Conservation (phyloP, 306 rosid genomes). For the Canavalia gladiata region DNA sequence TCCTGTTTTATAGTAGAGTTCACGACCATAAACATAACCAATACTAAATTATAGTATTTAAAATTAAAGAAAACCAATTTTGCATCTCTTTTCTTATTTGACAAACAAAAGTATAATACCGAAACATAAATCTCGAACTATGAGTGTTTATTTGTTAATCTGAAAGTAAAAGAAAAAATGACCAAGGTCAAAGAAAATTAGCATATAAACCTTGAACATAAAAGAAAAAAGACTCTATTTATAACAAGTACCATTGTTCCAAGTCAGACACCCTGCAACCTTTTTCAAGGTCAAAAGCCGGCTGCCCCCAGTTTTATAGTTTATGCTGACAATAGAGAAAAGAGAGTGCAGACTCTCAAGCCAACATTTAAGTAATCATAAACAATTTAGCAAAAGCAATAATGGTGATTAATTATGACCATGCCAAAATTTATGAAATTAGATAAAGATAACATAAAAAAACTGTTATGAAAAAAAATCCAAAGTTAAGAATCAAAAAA, state of each 20-base stretch:
- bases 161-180: not conserved
- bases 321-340: constrained; percentile 23
- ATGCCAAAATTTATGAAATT: constrained; percentile 10
- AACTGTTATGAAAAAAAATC: not conserved
- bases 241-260: not conserved
- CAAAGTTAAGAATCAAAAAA: constrained; percentile 3
- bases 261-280: constrained; percentile 13
- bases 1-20: not conserved
- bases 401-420: constrained; percentile 23
- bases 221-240: not conserved
- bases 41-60: not conserved
- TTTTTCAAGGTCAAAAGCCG: not conserved
- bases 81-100: not conserved
- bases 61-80: not conserved
- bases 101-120: constrained; percentile 14
- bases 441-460: constrained; percentile 16
- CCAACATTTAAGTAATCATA: not conserved
- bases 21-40: not conserved
- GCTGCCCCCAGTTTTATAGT: not conserved
- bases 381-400: constrained; percentile 4
- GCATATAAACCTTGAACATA: too few relatives aligned
- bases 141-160: constrained; percentile 8
- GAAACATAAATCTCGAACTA: constrained; percentile 14
- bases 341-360: constrained; percentile 33
- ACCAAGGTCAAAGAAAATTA: too few relatives aligned